A percentile compares a stretch with the other conserved stretches of the same genome.
Conservation (phyloP, 2,329 filamentous ascomycete genomes). For the Rhinocladiella similis region DNA sequence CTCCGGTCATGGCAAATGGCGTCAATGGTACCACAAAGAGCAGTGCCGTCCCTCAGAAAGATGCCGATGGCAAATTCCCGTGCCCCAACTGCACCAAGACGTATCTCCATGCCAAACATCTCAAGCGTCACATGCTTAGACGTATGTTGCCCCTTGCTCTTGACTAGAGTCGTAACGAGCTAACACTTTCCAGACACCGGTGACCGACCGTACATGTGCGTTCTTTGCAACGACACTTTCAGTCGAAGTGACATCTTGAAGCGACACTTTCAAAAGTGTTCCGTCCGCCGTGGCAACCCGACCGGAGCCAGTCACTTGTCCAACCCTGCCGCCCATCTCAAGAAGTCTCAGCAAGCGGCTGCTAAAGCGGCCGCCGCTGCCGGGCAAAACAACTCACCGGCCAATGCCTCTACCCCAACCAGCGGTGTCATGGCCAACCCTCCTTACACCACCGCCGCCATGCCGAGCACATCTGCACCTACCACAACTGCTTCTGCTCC, state of each 20-base stretch:
- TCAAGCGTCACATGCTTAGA: constrained; percentile 92
- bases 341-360: constrained; percentile 60
- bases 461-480: constrained; percentile 28
- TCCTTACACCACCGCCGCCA: constrained; percentile 27
- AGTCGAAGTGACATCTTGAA: constrained; percentile 97
- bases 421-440: constrained; percentile 26
- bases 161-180: constrained; percentile 26
- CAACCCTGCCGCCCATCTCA: constrained; percentile 85
- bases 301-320: constrained; percentile 93
- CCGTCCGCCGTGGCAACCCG: constrained; percentile 90
- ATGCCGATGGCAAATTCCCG: constrained; percentile 96
- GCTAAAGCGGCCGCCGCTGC: constrained; percentile 26
- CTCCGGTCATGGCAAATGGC: constrained; percentile 66
- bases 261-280: constrained; percentile 99
- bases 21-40: constrained; percentile 70
- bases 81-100: constrained; percentile 98
- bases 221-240: constrained; percentile 96
- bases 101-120: constrained; percentile 93
- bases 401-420: constrained; percentile 21
- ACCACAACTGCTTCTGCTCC: constrained; percentile 27
- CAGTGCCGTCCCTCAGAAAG: constrained; percentile 85
- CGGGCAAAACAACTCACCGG: constrained; percentile 10
- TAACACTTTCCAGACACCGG: constrained; percentile 73
- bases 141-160: constrained; percentile 62
- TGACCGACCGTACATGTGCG: constrained; percentile 97